Conservation (phyloP, 192 early-diverging fungal genomes). For the Umbelopsis ramanniana region DNA sequence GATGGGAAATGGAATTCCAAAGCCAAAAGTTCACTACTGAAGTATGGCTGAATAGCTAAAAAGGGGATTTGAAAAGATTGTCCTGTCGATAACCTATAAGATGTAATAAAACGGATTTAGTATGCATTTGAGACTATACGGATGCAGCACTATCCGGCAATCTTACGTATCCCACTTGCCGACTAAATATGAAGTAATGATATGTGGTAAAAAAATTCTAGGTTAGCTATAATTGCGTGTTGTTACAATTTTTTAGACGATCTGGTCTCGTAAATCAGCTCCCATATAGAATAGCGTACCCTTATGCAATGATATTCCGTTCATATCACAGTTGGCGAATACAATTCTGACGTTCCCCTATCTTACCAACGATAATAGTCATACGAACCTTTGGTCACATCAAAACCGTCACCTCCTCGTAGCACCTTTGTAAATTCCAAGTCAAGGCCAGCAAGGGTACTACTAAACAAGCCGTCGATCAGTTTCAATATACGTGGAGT, state of each 20-base stretch:
- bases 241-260: no score
- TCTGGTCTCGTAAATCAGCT: no score
- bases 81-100: constrained; percentile 25
- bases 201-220: not conserved
- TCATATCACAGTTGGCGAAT: no score
- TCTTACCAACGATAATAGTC: not conserved
- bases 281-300: no score
- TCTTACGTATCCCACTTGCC: not conserved
- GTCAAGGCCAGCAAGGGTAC: constrained; percentile 39
- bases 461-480: constrained; percentile 40
- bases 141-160: not conserved
- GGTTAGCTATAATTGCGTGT: no score
- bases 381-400: constrained; percentile 50
- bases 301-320: no score
- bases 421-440: constrained; percentile 36
- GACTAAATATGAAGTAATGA: constrained; percentile 6
- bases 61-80: constrained; percentile 33
- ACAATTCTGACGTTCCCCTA: not conserved
- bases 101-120: no score
- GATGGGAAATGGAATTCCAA: not conserved
- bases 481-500: constrained; percentile 32
- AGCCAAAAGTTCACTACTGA: not conserved
- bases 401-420: constrained; percentile 30
- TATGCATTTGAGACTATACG: not conserved
- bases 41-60: constrained; percentile 20